Evolutionary conservation across 108 stramenopile genomes (phyloP).

Genomic region (Stephanodiscus minutulus): DNA sequence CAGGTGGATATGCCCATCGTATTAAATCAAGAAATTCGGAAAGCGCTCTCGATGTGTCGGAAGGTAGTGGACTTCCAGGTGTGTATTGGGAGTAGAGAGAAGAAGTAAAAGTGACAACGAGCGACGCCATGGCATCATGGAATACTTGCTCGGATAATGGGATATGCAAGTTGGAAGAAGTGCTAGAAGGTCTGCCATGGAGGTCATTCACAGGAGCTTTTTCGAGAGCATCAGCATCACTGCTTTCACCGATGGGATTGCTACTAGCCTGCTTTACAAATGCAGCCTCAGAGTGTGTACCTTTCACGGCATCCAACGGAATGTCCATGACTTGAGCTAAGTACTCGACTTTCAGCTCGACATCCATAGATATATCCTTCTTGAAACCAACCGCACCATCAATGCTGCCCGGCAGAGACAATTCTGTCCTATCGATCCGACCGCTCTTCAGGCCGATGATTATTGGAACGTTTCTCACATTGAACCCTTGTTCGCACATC

Average conservation of each 20-base stretch:
- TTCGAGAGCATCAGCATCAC: neutral
- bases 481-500: constrained; percentile 41
- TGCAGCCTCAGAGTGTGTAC: constrained; percentile 1
- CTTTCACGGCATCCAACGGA: constrained; percentile 21
- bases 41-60: constrained; percentile 29
- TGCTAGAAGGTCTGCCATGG: neutral
- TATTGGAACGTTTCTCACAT: constrained; percentile 38
- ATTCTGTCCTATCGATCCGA: constrained; percentile 26
- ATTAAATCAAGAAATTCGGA: constrained; percentile 54
- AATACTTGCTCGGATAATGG: constrained; percentile 32
- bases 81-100: constrained; percentile 32
- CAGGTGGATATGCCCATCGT: constrained; percentile 57
- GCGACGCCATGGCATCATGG: constrained; percentile 39
- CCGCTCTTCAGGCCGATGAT: constrained; percentile 47
- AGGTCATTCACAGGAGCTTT: neutral
- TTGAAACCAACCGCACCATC: constrained; percentile 13
- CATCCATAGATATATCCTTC: constrained; percentile 17
- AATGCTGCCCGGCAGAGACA: constrained; percentile 15
- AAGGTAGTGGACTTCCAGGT: constrained; percentile 27
- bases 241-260: neutral
- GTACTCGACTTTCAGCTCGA: constrained; percentile 21
- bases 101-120: constrained; percentile 30
- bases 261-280: constrained; percentile 4
- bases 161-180: neutral
- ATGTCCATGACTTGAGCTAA: neutral